These are phyloP conservation scores for Ophiostoma quercus DNA, from an alignment of 2,329 filamentous ascomycete genomes.

Conservation along the genomic window DNA sequence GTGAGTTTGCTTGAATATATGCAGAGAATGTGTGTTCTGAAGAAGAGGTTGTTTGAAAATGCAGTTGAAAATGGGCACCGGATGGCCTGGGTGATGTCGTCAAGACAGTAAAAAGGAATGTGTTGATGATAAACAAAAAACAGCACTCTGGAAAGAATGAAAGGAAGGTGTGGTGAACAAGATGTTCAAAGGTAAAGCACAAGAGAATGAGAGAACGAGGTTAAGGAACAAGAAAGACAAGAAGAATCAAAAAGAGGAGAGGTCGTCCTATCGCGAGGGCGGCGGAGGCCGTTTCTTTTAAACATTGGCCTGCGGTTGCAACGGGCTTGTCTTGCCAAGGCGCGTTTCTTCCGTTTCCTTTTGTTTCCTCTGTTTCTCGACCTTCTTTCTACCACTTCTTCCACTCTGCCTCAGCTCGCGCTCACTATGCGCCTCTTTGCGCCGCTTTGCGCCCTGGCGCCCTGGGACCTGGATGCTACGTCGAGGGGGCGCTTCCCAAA, in stretches of 20 bases:
- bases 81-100: slow-evolving; percentile 12
- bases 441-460: slow-evolving; percentile 3
- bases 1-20: slow-evolving; percentile 8
- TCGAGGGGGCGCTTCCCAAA: slow-evolving; percentile 1
- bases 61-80: slow-evolving; percentile 11
- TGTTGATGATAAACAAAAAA: not conserved
- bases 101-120: slow-evolving; percentile 17
- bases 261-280: not conserved
- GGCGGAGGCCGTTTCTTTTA: slow-evolving; percentile 13
- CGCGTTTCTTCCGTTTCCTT: slow-evolving; percentile 2
- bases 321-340: slow-evolving; percentile 8
- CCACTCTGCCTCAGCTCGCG: not conserved
- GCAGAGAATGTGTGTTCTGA: slow-evolving; percentile 8
- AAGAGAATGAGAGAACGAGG: not conserved
- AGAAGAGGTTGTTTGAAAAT: not conserved
- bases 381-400: slow-evolving; percentile 3
- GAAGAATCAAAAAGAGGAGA: not conserved
- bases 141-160: not conserved
- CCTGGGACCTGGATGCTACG: slow-evolving; percentile 10
- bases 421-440: slow-evolving; percentile 3
- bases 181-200: not conserved
- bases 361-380: not conserved
- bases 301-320: not conserved
- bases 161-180: slow-evolving; percentile 13
- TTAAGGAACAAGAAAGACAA: not conserved